Evolutionary conservation across 1,139 yeast genomes (phyloP), one percentile per base, ranked within the genome.

Genomic region (Lodderomyces elongisporus): DNA sequence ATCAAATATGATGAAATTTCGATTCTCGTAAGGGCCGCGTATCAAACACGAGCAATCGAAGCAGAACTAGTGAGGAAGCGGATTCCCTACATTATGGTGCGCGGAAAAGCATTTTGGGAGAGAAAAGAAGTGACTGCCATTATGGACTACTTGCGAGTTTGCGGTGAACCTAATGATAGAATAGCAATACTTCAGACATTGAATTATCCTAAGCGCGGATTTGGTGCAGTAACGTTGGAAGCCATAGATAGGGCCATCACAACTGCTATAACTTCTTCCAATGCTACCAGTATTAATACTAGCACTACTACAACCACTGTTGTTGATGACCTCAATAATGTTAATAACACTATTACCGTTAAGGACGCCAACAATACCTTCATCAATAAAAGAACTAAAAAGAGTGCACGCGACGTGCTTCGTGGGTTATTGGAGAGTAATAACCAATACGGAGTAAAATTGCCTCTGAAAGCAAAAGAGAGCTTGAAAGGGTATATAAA

Each of bases 81-180:
- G 6, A 70, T 89, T 7, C 89, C 93, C 0, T 85, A 85, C 47
- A 55, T 57, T 10, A 69, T 88, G 47, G 65, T 81, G 1, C 76
- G 80, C 34, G 96, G 96, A 0, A 65, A 66, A 33, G 80, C 85
- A 1, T 85, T 87, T 47, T 85, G 94, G 89, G 88, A 84, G 27
- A 58, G 84, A 23, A 73, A 72, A 38, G 95, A 85, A 49, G 79
- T 85, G 10, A 61, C 66, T 14, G 60, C 74, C 0, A 64, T 85
- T 35, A 41, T 88, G 32, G 85, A 80, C 48, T 77, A 80, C 43
- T 51, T 91, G 20, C 65, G 85, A 32, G 74, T 78, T 1, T 62
- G 84, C 8, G 65, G 74, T 3, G 74, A 79, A 26, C 73, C 70
- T 13, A 54, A 57, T 33, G 46, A 43, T 30, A 25, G 28, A 13